Conservation (phyloP, 306 rosid species). For the Ammopiptanthus mongolicus region DNA sequence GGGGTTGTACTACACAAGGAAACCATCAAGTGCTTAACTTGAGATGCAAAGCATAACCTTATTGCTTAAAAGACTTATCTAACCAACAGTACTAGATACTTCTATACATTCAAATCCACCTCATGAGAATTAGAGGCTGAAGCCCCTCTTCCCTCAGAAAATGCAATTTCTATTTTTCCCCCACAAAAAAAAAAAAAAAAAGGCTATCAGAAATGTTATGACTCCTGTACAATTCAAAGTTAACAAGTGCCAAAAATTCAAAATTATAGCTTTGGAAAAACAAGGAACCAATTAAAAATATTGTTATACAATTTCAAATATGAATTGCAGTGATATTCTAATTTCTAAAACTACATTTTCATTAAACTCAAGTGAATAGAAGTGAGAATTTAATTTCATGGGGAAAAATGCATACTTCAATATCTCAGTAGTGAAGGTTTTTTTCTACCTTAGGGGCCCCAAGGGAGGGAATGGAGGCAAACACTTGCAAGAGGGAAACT, state of each 20-base stretch:
- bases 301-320: neutral
- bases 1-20: neutral
- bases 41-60: neutral
- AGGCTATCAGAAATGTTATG: neutral
- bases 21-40: neutral
- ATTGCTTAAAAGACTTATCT: neutral
- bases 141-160: neutral
- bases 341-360: neutral
- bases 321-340: neutral
- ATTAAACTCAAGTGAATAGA: neutral
- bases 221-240: neutral
- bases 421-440: constrained; percentile 6
- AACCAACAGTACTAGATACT: neutral
- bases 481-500: neutral
- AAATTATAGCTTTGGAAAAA: neutral
- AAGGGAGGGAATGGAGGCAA: neutral
- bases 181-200: neutral
- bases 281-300: neutral
- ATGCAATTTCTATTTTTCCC: neutral
- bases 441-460: constrained; percentile 9
- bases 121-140: neutral
- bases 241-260: neutral
- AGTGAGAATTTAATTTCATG: neutral
- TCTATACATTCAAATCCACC: neutral
- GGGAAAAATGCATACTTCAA: neutral